Evolutionary conservation across 306 rosid species (phyloP).

Genomic region (Ceratonia siliqua): DNA sequence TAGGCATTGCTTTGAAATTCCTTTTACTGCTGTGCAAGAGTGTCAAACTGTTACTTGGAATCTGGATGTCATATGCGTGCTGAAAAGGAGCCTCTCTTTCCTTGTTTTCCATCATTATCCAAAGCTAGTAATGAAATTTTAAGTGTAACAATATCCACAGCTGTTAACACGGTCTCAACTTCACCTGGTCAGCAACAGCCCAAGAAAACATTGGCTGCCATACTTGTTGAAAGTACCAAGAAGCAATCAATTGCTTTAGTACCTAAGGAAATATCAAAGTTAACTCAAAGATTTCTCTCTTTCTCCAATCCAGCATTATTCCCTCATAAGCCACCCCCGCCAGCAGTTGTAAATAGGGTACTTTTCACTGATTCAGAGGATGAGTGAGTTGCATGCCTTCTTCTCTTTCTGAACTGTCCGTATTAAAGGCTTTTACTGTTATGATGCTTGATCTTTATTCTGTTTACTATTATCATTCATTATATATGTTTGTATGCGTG

Average conservation of each 20-base stretch:
- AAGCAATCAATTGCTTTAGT: conserved; percentile 88
- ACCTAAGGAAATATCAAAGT: conserved; percentile 74
- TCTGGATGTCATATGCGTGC: conserved; percentile 48
- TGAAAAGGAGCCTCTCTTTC: conserved; percentile 78
- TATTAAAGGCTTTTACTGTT: conserved; percentile 25
- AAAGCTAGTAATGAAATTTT: conserved; percentile 51
- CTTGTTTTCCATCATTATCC: conserved; percentile 50
- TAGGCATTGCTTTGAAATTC: conserved; percentile 42
- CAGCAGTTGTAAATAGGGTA: conserved; percentile 71
- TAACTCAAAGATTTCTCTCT: conserved; percentile 68
- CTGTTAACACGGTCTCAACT: conserved; percentile 42
- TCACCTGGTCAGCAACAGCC: conserved; percentile 60
- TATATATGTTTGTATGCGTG: not conserved
- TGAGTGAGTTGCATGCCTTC: conserved; percentile 66
- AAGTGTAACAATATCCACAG: conserved; percentile 40
- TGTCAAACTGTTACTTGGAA: conserved; percentile 62
- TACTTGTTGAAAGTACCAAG: conserved; percentile 87
- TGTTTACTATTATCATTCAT: not conserved
- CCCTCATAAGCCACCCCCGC: conserved; percentile 85
- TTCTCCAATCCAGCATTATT: conserved; percentile 81
- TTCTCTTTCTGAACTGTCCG: conserved; percentile 24
- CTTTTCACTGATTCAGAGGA: conserved; percentile 97
- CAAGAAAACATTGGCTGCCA: conserved; percentile 87
- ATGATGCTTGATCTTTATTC: conserved; percentile 19
- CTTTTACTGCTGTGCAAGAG: conserved; percentile 65